These are phyloP conservation scores for Sclerotinia nivalis DNA, from an alignment of 2,329 filamentous ascomycete genomes.

Conservation along the genomic window DNA sequence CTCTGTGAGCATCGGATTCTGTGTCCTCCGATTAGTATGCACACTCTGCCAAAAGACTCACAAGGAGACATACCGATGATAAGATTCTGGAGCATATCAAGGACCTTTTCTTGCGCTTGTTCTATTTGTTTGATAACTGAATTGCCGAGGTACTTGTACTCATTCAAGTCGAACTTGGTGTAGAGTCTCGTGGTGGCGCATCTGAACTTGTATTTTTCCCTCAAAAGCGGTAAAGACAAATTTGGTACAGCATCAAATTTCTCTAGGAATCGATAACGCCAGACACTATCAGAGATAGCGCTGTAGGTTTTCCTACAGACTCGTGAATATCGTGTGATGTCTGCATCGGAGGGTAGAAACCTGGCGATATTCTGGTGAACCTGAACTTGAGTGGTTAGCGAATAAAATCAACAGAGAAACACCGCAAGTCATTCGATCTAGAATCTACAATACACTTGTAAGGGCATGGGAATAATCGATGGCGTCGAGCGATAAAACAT, in stretches of 20 bases:
- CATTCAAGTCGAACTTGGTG: conserved; percentile 32
- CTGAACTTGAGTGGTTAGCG: conserved; percentile 28
- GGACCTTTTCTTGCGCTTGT: conserved; percentile 30
- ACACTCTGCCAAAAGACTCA: neutral
- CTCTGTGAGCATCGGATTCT: conserved; percentile 36
- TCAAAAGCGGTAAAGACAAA: conserved; percentile 38
- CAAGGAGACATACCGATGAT: conserved; percentile 45
- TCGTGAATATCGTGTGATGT: conserved; percentile 46
- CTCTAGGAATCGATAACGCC: conserved; percentile 47
- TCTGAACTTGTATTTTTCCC: conserved; percentile 37
- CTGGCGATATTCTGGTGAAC: conserved; percentile 38
- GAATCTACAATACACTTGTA: neutral
- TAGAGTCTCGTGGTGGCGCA: conserved; percentile 42
- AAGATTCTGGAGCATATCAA: conserved; percentile 46
- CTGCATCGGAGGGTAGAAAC: conserved; percentile 43
- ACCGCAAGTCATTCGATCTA: neutral
- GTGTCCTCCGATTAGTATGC: conserved; percentile 1
- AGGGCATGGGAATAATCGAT: neutral
- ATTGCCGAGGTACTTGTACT: neutral
- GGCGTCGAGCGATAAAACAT: neutral
- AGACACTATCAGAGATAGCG: conserved; percentile 48
- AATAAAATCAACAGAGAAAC: neutral
- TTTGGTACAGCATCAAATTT: conserved; percentile 45
- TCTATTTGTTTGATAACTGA: neutral
- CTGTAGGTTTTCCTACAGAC: conserved; percentile 45